A percentile compares a stretch with the other conserved stretches of the same genome.
phyloP scores from a whole-genome alignment of 768 basidiomycete species.

The Tylopilus felleus region DNA sequence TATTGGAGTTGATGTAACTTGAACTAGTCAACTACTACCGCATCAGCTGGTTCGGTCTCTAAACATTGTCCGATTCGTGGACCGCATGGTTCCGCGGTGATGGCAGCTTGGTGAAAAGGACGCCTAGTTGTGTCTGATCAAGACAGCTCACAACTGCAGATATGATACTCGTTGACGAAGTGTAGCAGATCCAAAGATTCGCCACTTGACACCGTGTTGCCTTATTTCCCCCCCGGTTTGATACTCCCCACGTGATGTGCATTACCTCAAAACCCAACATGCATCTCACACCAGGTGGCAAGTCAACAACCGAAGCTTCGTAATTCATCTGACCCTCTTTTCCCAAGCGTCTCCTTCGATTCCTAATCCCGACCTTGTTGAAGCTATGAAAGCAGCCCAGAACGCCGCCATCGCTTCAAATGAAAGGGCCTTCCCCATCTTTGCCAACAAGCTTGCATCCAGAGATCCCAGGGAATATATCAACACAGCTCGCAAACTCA shows the following conservation, averaged over 20 bases:
- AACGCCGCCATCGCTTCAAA: conserved; percentile 23
- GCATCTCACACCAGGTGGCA: conserved; percentile 8
- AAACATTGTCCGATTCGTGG: too few species aligned
- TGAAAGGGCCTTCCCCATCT: conserved; percentile 38
- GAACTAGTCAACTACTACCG: too few species aligned
- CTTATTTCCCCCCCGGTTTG: too few species aligned
- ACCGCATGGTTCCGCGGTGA: too few species aligned
- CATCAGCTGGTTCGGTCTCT: too few species aligned
- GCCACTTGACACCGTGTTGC: too few species aligned
- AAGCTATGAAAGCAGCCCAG: conserved; percentile 17
- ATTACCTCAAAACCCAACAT: conserved; percentile 8
- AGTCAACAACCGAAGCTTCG: background rate
- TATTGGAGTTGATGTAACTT: too few species aligned
- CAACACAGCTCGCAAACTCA: conserved; percentile 35
- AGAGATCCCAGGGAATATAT: conserved; percentile 23
- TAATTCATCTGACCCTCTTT: background rate
- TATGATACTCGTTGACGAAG: too few species aligned
- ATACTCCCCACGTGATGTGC: conserved; percentile 9
- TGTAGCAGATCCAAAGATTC: too few species aligned
- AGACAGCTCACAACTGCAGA: too few species aligned
- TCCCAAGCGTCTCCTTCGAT: conserved; percentile 5
- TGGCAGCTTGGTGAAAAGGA: too few species aligned
- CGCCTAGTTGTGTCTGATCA: too few species aligned
- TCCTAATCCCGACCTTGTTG: background rate
- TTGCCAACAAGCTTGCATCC: conserved; percentile 33